Conservation (phyloP, 2,329 filamentous ascomycete genomes). For the Calonectria henricotiae region DNA sequence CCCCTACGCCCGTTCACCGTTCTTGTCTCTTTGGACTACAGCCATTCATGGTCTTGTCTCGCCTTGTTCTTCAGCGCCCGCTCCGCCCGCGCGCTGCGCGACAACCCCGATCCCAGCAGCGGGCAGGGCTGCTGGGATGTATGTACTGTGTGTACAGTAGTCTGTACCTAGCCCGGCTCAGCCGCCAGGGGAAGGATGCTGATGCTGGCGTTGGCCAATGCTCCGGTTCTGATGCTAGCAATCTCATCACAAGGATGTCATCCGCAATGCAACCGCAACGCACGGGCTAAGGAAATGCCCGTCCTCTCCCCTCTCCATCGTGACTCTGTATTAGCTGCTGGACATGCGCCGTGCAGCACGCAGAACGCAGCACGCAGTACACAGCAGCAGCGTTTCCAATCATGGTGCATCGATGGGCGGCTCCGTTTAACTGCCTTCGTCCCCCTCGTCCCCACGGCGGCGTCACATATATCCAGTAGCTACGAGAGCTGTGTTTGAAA, state of each 20-base stretch:
- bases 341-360: slow-evolving; percentile 10
- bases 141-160: neutral
- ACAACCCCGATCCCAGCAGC: slow-evolving; percentile 27
- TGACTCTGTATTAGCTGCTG: slow-evolving; percentile 1
- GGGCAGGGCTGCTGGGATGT: neutral
- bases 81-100: slow-evolving; percentile 14
- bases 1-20: slow-evolving; percentile 18
- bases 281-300: slow-evolving; percentile 35
- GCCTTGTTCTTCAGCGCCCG: slow-evolving; percentile 24
- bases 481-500: neutral
- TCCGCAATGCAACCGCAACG: slow-evolving; percentile 33
- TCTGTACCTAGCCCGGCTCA: slow-evolving; percentile 21
- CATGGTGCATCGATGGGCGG: neutral
- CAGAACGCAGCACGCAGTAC: neutral
- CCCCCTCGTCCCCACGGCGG: neutral
- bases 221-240: slow-evolving; percentile 19
- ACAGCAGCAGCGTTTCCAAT: slow-evolving; percentile 4
- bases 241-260: slow-evolving; percentile 34
- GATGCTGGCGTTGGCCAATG: slow-evolving; percentile 15
- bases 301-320: slow-evolving; percentile 7
- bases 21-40: slow-evolving; percentile 12
- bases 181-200: slow-evolving; percentile 19
- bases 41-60: slow-evolving; percentile 15
- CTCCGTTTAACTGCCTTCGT: slow-evolving; percentile 5
- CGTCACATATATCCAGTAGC: neutral